phyloP scores from a whole-genome alignment of 192 early-diverging fungal species.

The Umbelopsis sp. region DNA sequence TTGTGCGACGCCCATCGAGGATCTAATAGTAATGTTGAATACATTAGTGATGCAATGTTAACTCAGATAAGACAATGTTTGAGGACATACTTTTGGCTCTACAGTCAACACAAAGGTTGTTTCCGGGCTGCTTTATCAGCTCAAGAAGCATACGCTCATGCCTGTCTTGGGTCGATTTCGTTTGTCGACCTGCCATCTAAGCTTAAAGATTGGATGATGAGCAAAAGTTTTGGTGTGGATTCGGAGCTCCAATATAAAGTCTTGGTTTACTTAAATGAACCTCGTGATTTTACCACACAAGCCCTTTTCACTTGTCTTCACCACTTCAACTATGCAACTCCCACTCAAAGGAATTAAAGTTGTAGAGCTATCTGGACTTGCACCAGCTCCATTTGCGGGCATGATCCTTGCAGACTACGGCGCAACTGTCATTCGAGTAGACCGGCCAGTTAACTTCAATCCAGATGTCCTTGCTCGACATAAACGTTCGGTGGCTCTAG shows the following conservation, averaged over 20 bases:
- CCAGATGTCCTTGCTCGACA: constrained; percentile 56
- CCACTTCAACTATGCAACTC: constrained; percentile 25
- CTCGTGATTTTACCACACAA: neutral
- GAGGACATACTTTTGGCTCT: constrained; percentile 61
- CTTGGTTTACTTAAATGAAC: neutral
- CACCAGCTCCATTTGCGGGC: constrained; percentile 68
- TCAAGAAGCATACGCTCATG: constrained; percentile 71
- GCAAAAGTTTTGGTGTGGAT: constrained; percentile 8
- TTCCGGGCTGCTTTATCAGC: constrained; percentile 68
- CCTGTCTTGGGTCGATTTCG: constrained; percentile 54
- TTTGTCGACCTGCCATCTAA: constrained; percentile 30
- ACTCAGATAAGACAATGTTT: neutral
- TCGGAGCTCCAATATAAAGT: neutral
- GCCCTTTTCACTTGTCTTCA: neutral
- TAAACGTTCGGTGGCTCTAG: constrained; percentile 64
- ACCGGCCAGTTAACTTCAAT: constrained; percentile 44
- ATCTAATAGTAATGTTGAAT: constrained; percentile 45
- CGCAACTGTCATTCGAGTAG: constrained; percentile 67
- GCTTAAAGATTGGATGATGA: neutral
- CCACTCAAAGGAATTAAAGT: constrained; percentile 56
- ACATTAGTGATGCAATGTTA: neutral
- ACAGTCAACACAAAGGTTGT: constrained; percentile 79
- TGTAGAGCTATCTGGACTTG: constrained; percentile 69
- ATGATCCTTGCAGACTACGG: constrained; percentile 73
- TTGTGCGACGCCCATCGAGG: constrained; percentile 90